Evolutionary conservation across 805 yeast genomes (phyloP), one percentile per base, ranked within the genome.

Genomic region (Lipomyces sp.): DNA sequence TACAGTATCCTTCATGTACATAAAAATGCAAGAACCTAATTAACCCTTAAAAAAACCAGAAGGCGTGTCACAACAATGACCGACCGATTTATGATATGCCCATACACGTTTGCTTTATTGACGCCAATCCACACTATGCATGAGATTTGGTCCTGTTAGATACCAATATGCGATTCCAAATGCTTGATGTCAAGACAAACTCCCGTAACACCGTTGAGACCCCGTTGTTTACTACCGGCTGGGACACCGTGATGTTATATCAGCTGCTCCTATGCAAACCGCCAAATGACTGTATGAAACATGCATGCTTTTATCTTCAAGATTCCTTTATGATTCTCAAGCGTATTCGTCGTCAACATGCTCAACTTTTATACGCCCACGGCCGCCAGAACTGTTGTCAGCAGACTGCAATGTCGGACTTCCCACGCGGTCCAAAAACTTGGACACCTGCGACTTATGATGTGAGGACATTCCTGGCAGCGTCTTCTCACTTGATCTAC

Each of bases 401-500:
- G 24, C 7, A 42, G 48, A 42, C 30, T 60, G 57, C 29, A 51
- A 34, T n/a, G 55, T 55, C 5, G 69, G 65, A 37, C 63, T 62
- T 51, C 69, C 69, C 29, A 63, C 55, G 10, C 69, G 66, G 34
- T 63, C 64, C 7, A 65, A 57, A 35, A 65, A 65, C 34, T 65
- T 65, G 29, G 66, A 59, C 8, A 65, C 66, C 57, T 65, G 69
- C 6, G 69, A 65, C 45, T 62, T 65, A 24, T 15, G 37, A 24
- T 60, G 54, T 2, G 64, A 65, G 10, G 63, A 59, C 59, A 45
- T 39, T n/a, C 66, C 66, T 24, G 68, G 65, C 18, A 58, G 35
- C 11, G 60, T 48, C 55, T 65, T 65, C 13, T 62, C 68, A 34
- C 68, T 57, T 1, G 63, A 45, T 13, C 63, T 59, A 29, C 54